A percentile compares a stretch with the other conserved stretches of the same genome.
Conservation (phyloP, 176 grass and related monocot species). For the Miscanthus lutarioriparius region DNA sequence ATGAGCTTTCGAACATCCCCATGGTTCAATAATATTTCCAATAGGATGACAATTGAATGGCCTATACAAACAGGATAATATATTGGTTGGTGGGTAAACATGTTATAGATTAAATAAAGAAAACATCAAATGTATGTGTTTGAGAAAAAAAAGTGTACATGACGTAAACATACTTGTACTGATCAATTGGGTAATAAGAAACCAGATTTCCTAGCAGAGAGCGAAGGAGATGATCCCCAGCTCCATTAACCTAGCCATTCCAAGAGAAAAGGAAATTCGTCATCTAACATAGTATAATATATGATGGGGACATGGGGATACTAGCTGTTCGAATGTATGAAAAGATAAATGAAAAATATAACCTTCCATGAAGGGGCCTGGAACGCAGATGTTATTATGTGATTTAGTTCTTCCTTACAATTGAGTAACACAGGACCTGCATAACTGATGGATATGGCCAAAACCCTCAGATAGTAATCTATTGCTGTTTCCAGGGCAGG, state of each 20-base stretch:
- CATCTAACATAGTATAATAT: conserved; percentile 11
- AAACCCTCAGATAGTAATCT: conserved; percentile 90
- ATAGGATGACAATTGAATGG: conserved; percentile 55
- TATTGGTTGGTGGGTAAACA: conserved; percentile 27
- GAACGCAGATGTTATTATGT: conserved; percentile 74
- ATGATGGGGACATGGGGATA: background rate
- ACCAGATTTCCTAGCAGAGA: conserved; percentile 82
- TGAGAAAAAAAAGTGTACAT: conserved; percentile 9
- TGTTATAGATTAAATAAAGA: conserved; percentile 31
- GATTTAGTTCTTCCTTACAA: conserved; percentile 70
- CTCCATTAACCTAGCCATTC: conserved; percentile 78
- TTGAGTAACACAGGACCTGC: conserved; percentile 68
- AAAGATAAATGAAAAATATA: conserved; percentile 20
- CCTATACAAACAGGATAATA: conserved; percentile 44
- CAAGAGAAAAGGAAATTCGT: conserved; percentile 21
- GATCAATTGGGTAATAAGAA: conserved; percentile 77
- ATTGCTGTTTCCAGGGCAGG: conserved; percentile 88
- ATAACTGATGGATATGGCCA: conserved; percentile 88
- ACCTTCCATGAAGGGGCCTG: conserved; percentile 98
- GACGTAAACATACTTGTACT: conserved; percentile 72
- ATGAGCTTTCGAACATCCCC: conserved; percentile 84
- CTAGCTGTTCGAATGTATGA: background rate
- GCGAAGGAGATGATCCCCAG: conserved; percentile 88
- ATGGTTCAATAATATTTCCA: conserved; percentile 73
- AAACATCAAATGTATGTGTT: conserved; percentile 10